These are phyloP conservation scores for Cryptococcus sp. DNA, from an alignment of 1,284 basidiomycete genomes.

Conservation along the genomic window DNA sequence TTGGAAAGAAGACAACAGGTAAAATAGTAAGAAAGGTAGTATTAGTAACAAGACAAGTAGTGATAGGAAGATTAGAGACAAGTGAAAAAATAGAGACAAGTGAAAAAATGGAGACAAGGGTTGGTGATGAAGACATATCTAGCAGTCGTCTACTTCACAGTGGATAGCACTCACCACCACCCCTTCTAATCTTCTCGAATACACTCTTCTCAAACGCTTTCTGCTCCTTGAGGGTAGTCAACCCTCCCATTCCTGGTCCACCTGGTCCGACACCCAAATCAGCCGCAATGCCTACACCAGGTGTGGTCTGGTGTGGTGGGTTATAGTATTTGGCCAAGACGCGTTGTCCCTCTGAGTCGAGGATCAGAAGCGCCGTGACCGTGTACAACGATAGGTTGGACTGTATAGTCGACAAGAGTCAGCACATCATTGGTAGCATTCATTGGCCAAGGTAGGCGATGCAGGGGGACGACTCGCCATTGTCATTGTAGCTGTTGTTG, in stretches of 20 bases:
- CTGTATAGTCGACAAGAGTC: conserved; percentile 33
- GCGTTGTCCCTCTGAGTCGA: conserved; percentile 91
- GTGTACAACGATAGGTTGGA: conserved; percentile 83
- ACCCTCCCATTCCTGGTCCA: conserved; percentile 46
- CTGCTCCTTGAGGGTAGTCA: conserved; percentile 81
- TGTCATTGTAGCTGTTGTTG: not conserved
- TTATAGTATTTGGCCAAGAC: conserved; percentile 93
- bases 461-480: not conserved
- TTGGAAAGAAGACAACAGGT: not conserved
- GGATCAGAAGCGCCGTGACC: conserved; percentile 81
- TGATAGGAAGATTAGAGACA: too few relatives aligned
- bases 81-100: too few relatives aligned
- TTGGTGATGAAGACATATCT: too few relatives aligned
- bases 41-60: too few relatives aligned
- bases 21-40: not conserved
- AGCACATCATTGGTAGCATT: not conserved
- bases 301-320: conserved; percentile 60
- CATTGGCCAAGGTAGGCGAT: not conserved
- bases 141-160: not conserved
- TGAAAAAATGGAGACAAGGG: too few relatives aligned
- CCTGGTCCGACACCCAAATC: conserved; percentile 51
- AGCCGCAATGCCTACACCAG: conserved; percentile 47
- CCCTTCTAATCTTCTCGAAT: conserved; percentile 91
- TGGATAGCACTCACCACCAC: conserved; percentile 69
- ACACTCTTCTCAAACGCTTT: conserved; percentile 92